Evolutionary conservation across 2,329 filamentous ascomycete genomes (phyloP).

Genomic region (Cercospora sesami): DNA sequence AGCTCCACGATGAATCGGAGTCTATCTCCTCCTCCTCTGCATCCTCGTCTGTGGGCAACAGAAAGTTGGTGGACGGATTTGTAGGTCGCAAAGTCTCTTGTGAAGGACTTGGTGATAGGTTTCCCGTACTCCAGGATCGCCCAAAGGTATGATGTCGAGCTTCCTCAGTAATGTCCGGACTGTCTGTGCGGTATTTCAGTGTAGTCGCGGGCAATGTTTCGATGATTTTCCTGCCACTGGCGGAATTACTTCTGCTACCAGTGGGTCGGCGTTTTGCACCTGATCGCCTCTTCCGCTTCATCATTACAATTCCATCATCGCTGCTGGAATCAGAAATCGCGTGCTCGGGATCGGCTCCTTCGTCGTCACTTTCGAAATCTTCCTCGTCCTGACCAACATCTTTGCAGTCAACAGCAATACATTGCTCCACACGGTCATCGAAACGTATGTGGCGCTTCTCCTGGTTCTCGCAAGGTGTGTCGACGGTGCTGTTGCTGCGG

Average conservation of each 20-base stretch:
- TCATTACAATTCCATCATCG: slow-evolving; percentile 77
- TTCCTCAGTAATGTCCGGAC: slow-evolving; percentile 56
- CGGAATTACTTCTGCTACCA: slow-evolving; percentile 58
- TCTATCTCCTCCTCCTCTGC: slow-evolving; percentile 28
- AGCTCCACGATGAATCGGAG: slow-evolving; percentile 37
- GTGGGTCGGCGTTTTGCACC: slow-evolving; percentile 43
- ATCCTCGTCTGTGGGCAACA: slow-evolving; percentile 37
- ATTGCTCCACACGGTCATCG: slow-evolving; percentile 92
- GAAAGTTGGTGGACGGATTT: slow-evolving; percentile 64
- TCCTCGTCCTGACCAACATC: slow-evolving; percentile 71
- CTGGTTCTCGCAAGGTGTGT: slow-evolving; percentile 57
- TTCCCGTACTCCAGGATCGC: slow-evolving; percentile 37
- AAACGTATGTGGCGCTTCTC: slow-evolving; percentile 90
- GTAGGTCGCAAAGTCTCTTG: slow-evolving; percentile 78
- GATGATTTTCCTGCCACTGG: slow-evolving; percentile 70
- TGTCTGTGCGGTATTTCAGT: slow-evolving; percentile 78
- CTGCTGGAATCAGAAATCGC: slow-evolving; percentile 52
- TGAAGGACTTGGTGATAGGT: slow-evolving; percentile 72
- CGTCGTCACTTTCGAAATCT: slow-evolving; percentile 40
- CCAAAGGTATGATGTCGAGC: slow-evolving; percentile 47
- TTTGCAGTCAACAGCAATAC: slow-evolving; percentile 88
- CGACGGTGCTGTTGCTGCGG: slow-evolving; percentile 67
- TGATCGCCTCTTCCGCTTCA: slow-evolving; percentile 64
- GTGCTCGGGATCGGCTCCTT: slow-evolving; percentile 49
- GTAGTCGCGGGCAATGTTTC: slow-evolving; percentile 85